Conservation (phyloP, 352 stramenopile genomes). For the Halophytophthora polymorphica region DNA sequence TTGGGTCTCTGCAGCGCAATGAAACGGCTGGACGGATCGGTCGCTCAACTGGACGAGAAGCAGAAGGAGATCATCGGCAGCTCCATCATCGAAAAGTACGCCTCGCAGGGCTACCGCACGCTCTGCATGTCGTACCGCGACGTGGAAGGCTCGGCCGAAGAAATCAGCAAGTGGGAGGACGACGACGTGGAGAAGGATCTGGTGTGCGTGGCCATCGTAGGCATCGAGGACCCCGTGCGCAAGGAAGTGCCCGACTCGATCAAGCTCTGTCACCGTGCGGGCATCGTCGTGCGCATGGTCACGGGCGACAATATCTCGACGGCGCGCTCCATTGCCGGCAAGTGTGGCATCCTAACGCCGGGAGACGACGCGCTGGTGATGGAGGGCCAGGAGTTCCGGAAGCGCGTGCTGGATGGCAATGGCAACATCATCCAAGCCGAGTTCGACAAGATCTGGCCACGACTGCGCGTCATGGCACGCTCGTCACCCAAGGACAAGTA, state of each 20-base stretch:
- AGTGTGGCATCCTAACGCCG: constrained; percentile 46
- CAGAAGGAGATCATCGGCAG: constrained; percentile 34
- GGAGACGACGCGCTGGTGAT: constrained; percentile 52
- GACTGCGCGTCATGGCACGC: constrained; percentile 58
- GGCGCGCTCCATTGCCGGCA: constrained; percentile 42
- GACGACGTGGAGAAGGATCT: constrained; percentile 65
- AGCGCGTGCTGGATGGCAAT: constrained; percentile 40
- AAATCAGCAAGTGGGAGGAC: constrained; percentile 34
- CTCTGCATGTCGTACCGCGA: constrained; percentile 81
- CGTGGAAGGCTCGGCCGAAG: constrained; percentile 37
- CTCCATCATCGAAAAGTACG: constrained; percentile 76
- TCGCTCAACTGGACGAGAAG: constrained; percentile 20
- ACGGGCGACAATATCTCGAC: constrained; percentile 59
- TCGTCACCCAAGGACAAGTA: constrained; percentile 70
- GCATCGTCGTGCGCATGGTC: constrained; percentile 55
- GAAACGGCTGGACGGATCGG: constrained; percentile 39
- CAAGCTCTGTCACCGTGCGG: constrained; percentile 35
- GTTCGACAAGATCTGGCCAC: constrained; percentile 71
- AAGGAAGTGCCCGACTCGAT: constrained; percentile 49
- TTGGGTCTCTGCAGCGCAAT: constrained; percentile 44
- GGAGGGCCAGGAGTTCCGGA: constrained; percentile 53
- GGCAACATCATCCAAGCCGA: constrained; percentile 60
- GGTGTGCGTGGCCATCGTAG: constrained; percentile 45
- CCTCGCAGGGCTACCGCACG: constrained; percentile 67
- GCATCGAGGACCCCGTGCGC: constrained; percentile 52